Evolutionary conservation across 1,139 yeast genomes (phyloP), one percentile per base, ranked within the genome.

Genomic region (Hanseniaspora uvarum): DNA sequence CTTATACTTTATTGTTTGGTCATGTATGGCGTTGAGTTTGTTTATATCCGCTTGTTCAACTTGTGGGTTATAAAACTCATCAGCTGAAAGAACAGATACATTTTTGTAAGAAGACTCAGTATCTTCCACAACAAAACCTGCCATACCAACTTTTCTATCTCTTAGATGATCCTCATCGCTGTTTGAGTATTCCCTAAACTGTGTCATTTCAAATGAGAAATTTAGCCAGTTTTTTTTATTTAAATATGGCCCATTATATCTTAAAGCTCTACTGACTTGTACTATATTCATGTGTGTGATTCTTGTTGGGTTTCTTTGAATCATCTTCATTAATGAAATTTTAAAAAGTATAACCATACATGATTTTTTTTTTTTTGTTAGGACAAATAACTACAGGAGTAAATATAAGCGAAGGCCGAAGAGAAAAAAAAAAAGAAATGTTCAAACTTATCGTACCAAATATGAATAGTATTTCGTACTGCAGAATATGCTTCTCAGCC

Each of bases 1-100:
- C 58, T 80, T 69, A 0, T 81, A 84, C 57, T 72, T 72, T 3
- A 59, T 56, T 48, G 64, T 75, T 65, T 64, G 14, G 39, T 36
- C 18, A 34, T 34, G 30, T 7, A 33, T 16, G 4, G 49, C 57
- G 57, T 16, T 65, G 63, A 6, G 48, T 75, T 76, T 38, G 10
- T n/a, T 16, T 1, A 18, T 6, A 12, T 31, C 48, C 19, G 8
- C 18, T 16, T 46, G 10, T 2, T 26, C 43, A 21, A 16, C 16
- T 18, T 16, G 18, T 5, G 45, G 43, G 18, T 51, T 46, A 4
- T 39, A 34, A 30, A 40, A 50, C 1, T 53, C 46, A 37, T 48
- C 50, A 14, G 31, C 30, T 8, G 50, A 36, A 14, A 53, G 38
- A 8, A 53, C 52, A 3, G 44, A 26, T 19, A 46, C 40, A n/a